Conservation (phyloP, 805 yeast genomes). For the Ogataea ganodermae region DNA sequence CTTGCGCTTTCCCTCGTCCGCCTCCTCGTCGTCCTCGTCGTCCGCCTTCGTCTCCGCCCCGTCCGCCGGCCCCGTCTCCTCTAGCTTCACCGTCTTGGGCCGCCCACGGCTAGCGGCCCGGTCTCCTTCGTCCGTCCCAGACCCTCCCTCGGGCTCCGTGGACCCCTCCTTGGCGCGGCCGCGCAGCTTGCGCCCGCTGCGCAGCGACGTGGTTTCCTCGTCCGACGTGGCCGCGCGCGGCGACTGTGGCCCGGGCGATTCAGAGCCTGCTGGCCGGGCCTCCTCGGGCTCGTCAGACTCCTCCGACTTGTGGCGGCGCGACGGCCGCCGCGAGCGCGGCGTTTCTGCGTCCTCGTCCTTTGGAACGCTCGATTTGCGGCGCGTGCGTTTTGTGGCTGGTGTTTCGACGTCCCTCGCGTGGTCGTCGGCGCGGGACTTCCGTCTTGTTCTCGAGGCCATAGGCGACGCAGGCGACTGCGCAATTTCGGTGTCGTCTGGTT, state of each 20-base stretch:
- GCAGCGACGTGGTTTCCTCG: slow-evolving; percentile 7
- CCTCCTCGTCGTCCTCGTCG: slow-evolving; percentile 6
- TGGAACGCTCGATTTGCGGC: slow-evolving; percentile 7
- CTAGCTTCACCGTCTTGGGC: slow-evolving; percentile 5
- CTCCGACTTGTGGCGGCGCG: slow-evolving; percentile 8
- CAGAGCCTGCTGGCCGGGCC: too few species aligned
- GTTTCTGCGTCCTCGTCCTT: slow-evolving; percentile 12
- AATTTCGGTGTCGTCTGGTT: background rate
- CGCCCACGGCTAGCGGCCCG: slow-evolving; percentile 3
- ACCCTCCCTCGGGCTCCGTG: slow-evolving; percentile 2
- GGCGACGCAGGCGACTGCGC: slow-evolving; percentile 5
- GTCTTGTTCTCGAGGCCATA: slow-evolving; percentile 14
- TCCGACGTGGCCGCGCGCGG: slow-evolving; percentile 1
- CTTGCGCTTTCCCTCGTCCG: slow-evolving; percentile 7
- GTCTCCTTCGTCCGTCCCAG: background rate
- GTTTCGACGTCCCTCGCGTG: slow-evolving; percentile 6
- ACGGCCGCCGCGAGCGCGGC: slow-evolving; percentile 8
- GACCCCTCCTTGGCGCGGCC: slow-evolving; percentile 14
- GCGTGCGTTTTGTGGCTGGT: slow-evolving; percentile 7
- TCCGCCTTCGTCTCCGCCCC: background rate
- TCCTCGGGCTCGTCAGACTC: slow-evolving; percentile 8
- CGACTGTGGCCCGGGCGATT: background rate
- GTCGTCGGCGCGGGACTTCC: slow-evolving; percentile 11
- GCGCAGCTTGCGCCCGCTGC: slow-evolving; percentile 16
- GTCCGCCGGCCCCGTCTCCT: background rate